Conservation (phyloP, 2,329 filamentous ascomycete genomes). For the Fusarium proliferatum region DNA sequence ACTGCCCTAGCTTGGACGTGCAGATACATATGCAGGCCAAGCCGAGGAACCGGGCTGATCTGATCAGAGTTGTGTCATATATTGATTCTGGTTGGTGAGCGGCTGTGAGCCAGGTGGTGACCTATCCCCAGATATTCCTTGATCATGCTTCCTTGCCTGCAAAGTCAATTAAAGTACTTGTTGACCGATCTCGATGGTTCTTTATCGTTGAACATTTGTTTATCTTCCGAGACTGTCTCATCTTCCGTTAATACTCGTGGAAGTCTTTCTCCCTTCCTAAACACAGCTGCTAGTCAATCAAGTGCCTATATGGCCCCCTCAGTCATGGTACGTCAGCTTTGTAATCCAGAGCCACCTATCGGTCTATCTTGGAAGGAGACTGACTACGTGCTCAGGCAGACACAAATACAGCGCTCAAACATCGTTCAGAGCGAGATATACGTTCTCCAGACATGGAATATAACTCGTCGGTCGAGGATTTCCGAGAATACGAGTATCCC, state of each 20-base stretch:
- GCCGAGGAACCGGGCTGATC: not conserved
- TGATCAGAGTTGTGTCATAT: not conserved
- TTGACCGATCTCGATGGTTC: not conserved
- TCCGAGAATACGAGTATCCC: conserved; percentile 44
- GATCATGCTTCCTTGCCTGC: not conserved
- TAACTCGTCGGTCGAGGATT: conserved; percentile 39
- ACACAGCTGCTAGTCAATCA: not conserved
- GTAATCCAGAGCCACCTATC: not conserved
- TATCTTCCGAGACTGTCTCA: conserved; percentile 3
- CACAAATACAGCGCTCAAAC: conserved; percentile 11
- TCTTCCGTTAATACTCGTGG: not conserved
- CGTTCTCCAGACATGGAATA: conserved; percentile 37
- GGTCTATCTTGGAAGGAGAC: not conserved
- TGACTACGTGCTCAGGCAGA: conserved; percentile 19
- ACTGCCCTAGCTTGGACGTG: not conserved
- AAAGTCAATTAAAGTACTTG: not conserved
- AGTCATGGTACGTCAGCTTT: conserved; percentile 28
- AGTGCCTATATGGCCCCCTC: conserved; percentile 21
- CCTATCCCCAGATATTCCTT: not conserved
- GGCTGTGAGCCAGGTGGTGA: not conserved
- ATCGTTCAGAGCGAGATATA: conserved; percentile 14
- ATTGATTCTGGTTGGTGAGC: not conserved
- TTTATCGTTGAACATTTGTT: not conserved
- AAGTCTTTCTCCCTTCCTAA: not conserved
- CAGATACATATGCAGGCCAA: not conserved